phyloP scores from a whole-genome alignment of 108 stramenopile genomes.

The Cyclotella baltica region DNA sequence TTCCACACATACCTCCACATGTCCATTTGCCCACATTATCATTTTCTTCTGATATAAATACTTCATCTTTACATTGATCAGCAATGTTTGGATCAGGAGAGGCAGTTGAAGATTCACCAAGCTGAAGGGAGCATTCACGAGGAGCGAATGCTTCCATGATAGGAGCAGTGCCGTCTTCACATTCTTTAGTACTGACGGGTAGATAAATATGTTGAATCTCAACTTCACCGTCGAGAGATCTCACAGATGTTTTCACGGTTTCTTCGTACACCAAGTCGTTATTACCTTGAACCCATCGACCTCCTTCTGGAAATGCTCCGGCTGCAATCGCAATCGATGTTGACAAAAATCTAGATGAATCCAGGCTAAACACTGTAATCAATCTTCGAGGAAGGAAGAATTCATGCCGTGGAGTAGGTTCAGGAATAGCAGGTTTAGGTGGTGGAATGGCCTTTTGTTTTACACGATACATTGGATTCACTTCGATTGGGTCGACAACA shows the following conservation, averaged over 20 bases:
- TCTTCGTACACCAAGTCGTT: slow-evolving; percentile 6
- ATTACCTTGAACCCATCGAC: slow-evolving; percentile 2
- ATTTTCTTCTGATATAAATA: slow-evolving; percentile 18
- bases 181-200: background rate
- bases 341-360: slow-evolving; percentile 14
- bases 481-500: background rate
- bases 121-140: slow-evolving; percentile 1
- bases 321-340: slow-evolving; percentile 16
- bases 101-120: background rate
- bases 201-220: slow-evolving; percentile 22
- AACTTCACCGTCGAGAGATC: slow-evolving; percentile 10
- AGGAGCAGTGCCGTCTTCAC: too few species aligned
- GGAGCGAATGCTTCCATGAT: slow-evolving; percentile 21
- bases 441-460: background rate
- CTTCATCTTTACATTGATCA: slow-evolving; percentile 14
- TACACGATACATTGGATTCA: background rate
- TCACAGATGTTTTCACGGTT: slow-evolving; percentile 4
- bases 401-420: background rate
- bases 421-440: background rate
- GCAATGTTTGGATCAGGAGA: background rate
- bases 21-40: background rate
- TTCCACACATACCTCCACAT: slow-evolving; percentile 19
- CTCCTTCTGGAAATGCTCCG: slow-evolving; percentile 14
- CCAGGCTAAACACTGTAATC: slow-evolving; percentile 17
- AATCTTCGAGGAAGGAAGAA: slow-evolving; percentile 14